These are phyloP conservation scores for Dryadomyces sulphureus DNA, from an alignment of 2,329 filamentous ascomycete species.

Conservation along the genomic window DNA sequence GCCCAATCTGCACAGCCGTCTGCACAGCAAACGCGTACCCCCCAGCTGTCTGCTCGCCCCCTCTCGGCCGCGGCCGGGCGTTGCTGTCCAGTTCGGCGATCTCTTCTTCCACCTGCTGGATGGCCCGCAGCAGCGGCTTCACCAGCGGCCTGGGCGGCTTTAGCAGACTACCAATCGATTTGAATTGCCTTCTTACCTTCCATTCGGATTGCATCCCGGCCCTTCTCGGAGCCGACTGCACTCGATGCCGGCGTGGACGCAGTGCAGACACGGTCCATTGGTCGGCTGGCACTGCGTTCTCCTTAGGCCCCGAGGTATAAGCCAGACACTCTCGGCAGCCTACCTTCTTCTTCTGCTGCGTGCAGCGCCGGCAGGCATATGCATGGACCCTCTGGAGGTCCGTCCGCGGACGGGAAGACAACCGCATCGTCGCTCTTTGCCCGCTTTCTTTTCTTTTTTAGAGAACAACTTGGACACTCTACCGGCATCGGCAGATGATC, in stretches of 20 bases:
- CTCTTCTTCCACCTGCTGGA: not conserved
- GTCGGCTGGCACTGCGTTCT: not conserved
- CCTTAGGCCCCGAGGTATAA: not conserved
- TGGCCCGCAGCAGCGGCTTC: not conserved
- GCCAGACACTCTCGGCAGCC: not conserved
- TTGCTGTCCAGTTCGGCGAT: not conserved
- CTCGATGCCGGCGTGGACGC: not conserved
- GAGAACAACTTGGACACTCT: too few species aligned
- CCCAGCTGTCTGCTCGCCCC: not conserved
- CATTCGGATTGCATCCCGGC: conserved; percentile 1
- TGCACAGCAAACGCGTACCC: not conserved
- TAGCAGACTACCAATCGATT: not conserved
- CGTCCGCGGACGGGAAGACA: too few species aligned
- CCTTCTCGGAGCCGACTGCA: not conserved
- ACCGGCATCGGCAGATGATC: not conserved
- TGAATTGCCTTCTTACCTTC: not conserved
- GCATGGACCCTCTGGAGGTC: too few species aligned
- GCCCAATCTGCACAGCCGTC: not conserved
- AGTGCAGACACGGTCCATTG: not conserved
- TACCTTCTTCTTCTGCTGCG: conserved; percentile 1
- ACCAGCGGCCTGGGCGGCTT: not conserved
- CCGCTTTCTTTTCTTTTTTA: too few species aligned
- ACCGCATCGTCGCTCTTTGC: too few species aligned
- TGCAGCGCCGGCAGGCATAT: not conserved
- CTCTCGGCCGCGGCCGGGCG: not conserved